These are phyloP conservation scores for Logfia minima DNA, from an alignment of 129 eudicot genomes.

Conservation along the genomic window DNA sequence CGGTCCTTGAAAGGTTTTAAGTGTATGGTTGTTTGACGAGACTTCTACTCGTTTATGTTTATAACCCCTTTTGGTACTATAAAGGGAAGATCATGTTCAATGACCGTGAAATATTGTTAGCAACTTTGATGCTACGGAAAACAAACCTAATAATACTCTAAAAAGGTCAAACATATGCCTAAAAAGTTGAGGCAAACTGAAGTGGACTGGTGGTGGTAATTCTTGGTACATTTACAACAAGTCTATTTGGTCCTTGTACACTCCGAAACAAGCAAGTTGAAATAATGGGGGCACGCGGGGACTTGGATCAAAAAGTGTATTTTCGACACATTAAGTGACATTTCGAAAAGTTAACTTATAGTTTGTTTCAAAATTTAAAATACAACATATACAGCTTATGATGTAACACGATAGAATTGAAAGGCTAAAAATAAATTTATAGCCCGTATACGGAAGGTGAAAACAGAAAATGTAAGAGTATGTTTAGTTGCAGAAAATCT, in stretches of 20 bases:
- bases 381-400: too few relatives aligned
- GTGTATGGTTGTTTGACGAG: neutral
- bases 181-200: slow-evolving; percentile 1
- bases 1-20: neutral
- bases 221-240: slow-evolving; percentile 12
- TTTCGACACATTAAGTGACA: too few relatives aligned
- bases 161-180: slow-evolving; percentile 7
- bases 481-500: too few relatives aligned
- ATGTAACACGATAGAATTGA: too few relatives aligned
- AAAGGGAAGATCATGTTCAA: too few relatives aligned
- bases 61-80: too few relatives aligned
- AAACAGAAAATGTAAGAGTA: too few relatives aligned
- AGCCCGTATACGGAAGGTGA: too few relatives aligned
- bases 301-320: neutral
- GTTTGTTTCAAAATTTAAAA: too few relatives aligned
- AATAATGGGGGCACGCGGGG: slow-evolving; percentile 12
- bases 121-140: slow-evolving; percentile 8
- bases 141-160: neutral
- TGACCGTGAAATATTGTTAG: neutral
- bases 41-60: neutral
- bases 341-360: too few relatives aligned
- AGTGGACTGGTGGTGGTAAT: slow-evolving; percentile 26
- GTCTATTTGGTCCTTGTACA: slow-evolving; percentile 1
- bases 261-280: neutral
- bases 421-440: too few relatives aligned